Evolutionary conservation across 2,329 filamentous ascomycete species (phyloP), one percentile per base, ranked within the genome.

Genomic region (Cytospora paraplurivora): DNA sequence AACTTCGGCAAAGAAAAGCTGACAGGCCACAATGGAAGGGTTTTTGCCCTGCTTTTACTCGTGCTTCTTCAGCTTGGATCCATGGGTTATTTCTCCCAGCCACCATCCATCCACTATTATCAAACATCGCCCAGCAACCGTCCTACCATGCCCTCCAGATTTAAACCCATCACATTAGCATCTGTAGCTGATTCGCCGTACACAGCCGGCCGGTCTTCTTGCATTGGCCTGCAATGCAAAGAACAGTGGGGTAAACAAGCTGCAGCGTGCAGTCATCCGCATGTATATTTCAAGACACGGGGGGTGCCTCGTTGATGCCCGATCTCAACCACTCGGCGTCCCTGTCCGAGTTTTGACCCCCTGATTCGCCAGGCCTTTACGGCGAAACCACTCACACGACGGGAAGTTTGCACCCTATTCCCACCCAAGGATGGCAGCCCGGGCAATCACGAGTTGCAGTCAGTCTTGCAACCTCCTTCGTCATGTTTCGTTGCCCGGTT

Each of bases 221-320:
- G 51, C 49, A 53, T 55, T 55, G 49, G 56, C 8, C 38, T 53
- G 38, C 56, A 47, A 50, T 56, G 54, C 33, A n/a, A 38, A 51
- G 34, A 41, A 37, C 33, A 51, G 37, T 54, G 56, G 56, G 44
- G 56, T 33, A 44, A 27, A 54, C 21, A 41, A 38, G 47, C 49
- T 59, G 55, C 61, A 59, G 37, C 49, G 21, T 55, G 49, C 19
- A 63, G 37, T 59, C 61, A 63, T 49, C 55, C 47, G 54, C 56
- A 35, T 51, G 38, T 50, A 27, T 51, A 52, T 63, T 49, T 47
- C 37, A 27, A 56, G 56, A 51, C 56, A 56, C 37, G 3, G 1
- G 6, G 12, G 12, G 47, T 49, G 35, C 50, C 56, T 34, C 47
- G 35, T 63, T 63, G 62, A 27, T 63, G 62, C 62, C 62, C 62